Base-by-base conservation (phyloP, 2,329 filamentous ascomycete genomes). In the Leptodontidium sp. region DNA sequence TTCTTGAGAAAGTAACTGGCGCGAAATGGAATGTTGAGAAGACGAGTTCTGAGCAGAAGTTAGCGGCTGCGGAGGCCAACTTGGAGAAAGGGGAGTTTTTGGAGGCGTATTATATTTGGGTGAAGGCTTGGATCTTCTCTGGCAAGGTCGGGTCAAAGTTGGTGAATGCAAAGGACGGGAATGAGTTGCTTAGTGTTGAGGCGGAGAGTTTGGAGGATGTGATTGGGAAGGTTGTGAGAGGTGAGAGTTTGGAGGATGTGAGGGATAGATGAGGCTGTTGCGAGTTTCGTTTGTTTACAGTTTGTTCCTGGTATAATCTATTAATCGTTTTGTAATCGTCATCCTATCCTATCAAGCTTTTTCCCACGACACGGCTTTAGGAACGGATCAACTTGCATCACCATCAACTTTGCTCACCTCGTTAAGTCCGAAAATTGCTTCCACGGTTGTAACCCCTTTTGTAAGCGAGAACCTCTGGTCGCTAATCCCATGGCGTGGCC, bases 1-100 rank as follows among this genome's bases (percentile, higher is more conserved):
- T 74, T 38, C 75, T 75, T 7, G 72, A 77, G 68, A 65, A 71
- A 35, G 77, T 66, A 8, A 78, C 76, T 24, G 77, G 75, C 0
- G 72, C 75, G 21, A 73, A 67, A 47, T 80, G 78, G 76, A 72
- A 59, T 1, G 70, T 77, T 2, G 65, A 38, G 4, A 53, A 68
- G 17, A 57, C 58, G 9, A 67, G 26, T 4, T 61, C 68, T 14
- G 49, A 63, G 4, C 65, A 69, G 11, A 49, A 58, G 17, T 53
- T 65, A 21, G 67, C 68, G 17, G 26, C 55, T 35, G 71, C 57
- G 5, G 63, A 65, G 32, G 67, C 70, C 50, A 70, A 65, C 66
- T 40, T 74, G 5, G 69, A 59, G 3, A 70, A 71, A 66, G 70
- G 71, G 1, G 73, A 75, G 45, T 66, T 68, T 21, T 35, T 57